Base-by-base conservation (phyloP, 306 rosid genomes). In the Casuarina cunninghamiana region DNA sequence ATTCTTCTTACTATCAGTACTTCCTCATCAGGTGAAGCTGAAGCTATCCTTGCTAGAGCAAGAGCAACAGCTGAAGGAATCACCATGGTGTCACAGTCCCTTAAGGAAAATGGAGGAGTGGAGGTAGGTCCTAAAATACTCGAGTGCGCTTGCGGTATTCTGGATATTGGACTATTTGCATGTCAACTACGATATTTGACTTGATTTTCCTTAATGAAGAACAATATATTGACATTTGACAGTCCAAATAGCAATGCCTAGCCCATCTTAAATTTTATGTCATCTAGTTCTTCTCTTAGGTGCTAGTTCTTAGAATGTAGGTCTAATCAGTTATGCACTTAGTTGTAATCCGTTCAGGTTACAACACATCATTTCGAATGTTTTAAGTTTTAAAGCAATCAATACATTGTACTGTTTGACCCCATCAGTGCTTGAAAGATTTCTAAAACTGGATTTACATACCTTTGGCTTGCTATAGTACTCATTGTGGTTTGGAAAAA, bases 51-150 rank as follows among this genome's bases (percentile, higher is more conserved):
- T 73, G 96, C 97, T 41, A 95, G 77, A 86, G 96, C 99, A 41
- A 88, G 71, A 87, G 99, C 99, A 68, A 91, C 99, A 76, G 91
- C 97, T 53, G 89, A 91, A 77, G 99, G 97, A 63, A 86, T 95
- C 53, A 74, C 89, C 76, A 72, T 71, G 62, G 96, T 93, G 54
- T 95, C 99, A 49, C 82, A 80, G 82, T 1, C 96, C 57, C 91
- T 95, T 15, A 89, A 88, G 75, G 94, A 90, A 80, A 78, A 12
- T 79, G 99, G 99, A 19, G 99, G 99, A 73, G 74, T 83, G 5
- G 99, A 95, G 97, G 99, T 93, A 87, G 85, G 63, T 67, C 83
- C 53, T 78, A 60, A 50, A 61, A 37, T 81, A 71, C 69, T 53
- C 78, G 67, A 72, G 51, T 71, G 73, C 53, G 32, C 49, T 4